Conservation (phyloP, 352 stramenopile genomes). For the Thraustotheca clavata region DNA sequence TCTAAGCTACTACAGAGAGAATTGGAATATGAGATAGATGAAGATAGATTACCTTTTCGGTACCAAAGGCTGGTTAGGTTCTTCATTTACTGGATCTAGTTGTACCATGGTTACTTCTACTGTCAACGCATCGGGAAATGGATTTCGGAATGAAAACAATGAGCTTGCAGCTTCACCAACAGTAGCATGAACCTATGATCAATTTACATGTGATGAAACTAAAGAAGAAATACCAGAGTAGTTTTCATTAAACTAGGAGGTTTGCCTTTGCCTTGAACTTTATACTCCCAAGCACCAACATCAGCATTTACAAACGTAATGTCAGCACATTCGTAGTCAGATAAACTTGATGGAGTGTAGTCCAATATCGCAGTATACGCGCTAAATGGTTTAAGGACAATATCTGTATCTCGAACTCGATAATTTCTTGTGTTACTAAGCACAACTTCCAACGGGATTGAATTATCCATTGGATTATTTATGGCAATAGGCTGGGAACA, state of each 20-base stretch:
- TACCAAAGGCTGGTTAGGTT: background rate
- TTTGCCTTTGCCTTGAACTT: constrained; percentile 60
- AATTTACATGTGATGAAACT: background rate
- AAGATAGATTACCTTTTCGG: background rate
- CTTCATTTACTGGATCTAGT: background rate
- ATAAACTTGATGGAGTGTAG: constrained; percentile 88
- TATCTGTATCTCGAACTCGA: constrained; percentile 46
- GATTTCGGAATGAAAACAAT: constrained; percentile 90
- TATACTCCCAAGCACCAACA: constrained; percentile 86
- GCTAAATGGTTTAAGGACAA: constrained; percentile 19
- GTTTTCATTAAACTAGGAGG: constrained; percentile 87
- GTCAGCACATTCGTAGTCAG: constrained; percentile 54
- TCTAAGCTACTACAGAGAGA: background rate
- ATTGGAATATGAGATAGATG: background rate
- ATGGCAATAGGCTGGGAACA: constrained; percentile 69
- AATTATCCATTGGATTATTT: constrained; percentile 82
- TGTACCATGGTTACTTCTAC: constrained; percentile 73
- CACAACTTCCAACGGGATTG: constrained; percentile 59
- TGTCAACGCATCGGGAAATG: constrained; percentile 71
- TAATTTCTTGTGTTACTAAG: constrained; percentile 86
- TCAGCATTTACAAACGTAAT: constrained; percentile 67
- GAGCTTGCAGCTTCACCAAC: constrained; percentile 76
- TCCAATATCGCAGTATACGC: constrained; percentile 51
- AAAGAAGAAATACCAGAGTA: constrained; percentile 27
- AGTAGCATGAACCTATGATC: constrained; percentile 34